Base-by-base conservation (phyloP, 306 rosid species). In the Glycyrrhiza uralensis region DNA sequence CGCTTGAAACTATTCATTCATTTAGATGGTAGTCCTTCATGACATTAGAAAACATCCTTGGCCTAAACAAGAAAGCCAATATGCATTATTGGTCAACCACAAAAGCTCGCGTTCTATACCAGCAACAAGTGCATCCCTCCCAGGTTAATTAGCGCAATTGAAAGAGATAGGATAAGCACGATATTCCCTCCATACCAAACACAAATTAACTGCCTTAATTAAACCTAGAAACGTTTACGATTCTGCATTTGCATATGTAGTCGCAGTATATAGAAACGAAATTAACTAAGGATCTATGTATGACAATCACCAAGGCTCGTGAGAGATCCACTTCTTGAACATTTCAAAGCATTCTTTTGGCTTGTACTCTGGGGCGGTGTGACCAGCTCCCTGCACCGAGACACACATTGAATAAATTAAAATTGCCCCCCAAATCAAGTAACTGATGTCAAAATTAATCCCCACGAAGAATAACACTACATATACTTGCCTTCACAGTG, bases 251-350 rank as follows among this genome's bases (percentile, higher is more conserved):
- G 17, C 32, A 51, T n/a, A n/a, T n/a, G n/a, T n/a, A n/a, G 13
- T 51, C 6, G 30, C 63, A 7, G 3, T 6, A n/a, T 15, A 14
- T 8, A 54, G 19, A 54, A 24, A 12, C 10, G 17, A 18, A 54
- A 24, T 17, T 23, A 54, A 24, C 33, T 23, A 29, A 57, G n/a
- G 42, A 57, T 57, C 23, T 22, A 12, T 3, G 7, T 0, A n/a
- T n/a, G n/a, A n/a, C n/a, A n/a, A 30, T 58, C 26, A 30, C 65
- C 30, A 15, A 58, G 67, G 30, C 67, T 35, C 15, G 12, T 35
- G 45, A 60, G 67, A 33, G 67, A 60, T 60, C 67, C 67, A 60
- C 67, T 29, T 60, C 67, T 33, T 35, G 18, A 60, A 35, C 67
- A 35, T 35, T 35, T 60, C 47, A 60, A 60, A 60, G 18, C 67